phyloP scores from a whole-genome alignment of 768 basidiomycete species.

The Pisolithus microcarpus region DNA sequence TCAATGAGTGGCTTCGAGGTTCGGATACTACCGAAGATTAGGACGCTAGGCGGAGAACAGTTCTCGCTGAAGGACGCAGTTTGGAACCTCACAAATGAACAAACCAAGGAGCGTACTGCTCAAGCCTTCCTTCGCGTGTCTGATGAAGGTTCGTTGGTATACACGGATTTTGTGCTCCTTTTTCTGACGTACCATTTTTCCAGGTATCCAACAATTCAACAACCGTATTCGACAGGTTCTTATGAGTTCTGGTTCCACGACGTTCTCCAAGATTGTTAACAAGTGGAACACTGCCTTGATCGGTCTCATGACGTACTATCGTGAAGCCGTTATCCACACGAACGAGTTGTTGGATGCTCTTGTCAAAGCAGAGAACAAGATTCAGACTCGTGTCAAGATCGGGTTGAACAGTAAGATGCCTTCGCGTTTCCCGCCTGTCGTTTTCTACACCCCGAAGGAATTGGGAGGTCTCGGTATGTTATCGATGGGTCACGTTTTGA shows the following conservation, averaged over 20 bases:
- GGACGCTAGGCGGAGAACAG: conserved; percentile 93
- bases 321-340: conserved; percentile 95
- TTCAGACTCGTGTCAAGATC: conserved; percentile 99
- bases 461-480: conserved; percentile 97
- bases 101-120: conserved; percentile 94
- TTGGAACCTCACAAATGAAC: conserved; percentile 96
- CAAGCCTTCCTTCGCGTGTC: conserved; percentile 98
- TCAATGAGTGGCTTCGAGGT: conserved; percentile 99
- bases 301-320: conserved; percentile 96
- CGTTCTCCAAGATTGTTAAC: conserved; percentile 98
- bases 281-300: conserved; percentile 97
- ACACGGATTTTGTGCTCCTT: neutral
- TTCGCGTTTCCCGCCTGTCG: conserved; percentile 93
- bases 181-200: conserved; percentile 4
- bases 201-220: conserved; percentile 92
- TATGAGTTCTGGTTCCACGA: conserved; percentile 98
- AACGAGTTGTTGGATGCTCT: conserved; percentile 92
- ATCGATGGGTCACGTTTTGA: conserved; percentile 98
- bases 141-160: conserved; percentile 60
- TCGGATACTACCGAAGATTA: conserved; percentile 92
- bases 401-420: conserved; percentile 99
- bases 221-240: conserved; percentile 94
- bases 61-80: conserved; percentile 95
- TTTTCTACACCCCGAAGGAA: conserved; percentile 98
- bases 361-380: conserved; percentile 99